Evolutionary conservation across 305 asterid species (phyloP).

Genomic region (Fraxinus ornus): DNA sequence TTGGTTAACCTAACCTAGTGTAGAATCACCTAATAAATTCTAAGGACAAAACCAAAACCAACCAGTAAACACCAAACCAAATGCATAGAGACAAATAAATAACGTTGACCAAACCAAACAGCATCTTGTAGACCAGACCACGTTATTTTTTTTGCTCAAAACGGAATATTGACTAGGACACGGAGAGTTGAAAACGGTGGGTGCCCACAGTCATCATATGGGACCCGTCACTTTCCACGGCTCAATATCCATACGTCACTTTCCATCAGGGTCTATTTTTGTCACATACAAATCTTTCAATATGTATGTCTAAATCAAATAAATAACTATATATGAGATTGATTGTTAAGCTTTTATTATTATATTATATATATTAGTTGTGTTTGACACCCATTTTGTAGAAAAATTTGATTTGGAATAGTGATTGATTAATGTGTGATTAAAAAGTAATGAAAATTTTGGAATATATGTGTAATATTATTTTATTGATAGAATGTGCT

Average conservation of each 20-base stretch:
- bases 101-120: background rate
- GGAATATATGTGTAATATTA: too few relatives aligned
- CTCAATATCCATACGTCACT: background rate
- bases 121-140: background rate
- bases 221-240: background rate
- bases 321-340: background rate
- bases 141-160: background rate
- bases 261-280: background rate
- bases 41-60: background rate
- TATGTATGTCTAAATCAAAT: background rate
- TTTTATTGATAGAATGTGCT: too few relatives aligned
- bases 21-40: background rate
- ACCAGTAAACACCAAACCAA: background rate
- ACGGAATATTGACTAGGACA: conserved; percentile 1
- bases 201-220: background rate
- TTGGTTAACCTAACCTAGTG: background rate
- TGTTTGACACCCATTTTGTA: too few relatives aligned
- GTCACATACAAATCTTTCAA: background rate
- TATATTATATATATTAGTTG: too few relatives aligned
- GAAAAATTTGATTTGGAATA: too few relatives aligned
- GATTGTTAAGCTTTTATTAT: background rate
- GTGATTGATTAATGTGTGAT: too few relatives aligned
- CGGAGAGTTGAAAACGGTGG: background rate
- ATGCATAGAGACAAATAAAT: background rate
- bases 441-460: too few relatives aligned